Evolutionary conservation across 495 filamentous ascomycete species (phyloP).

Genomic region (Neurospora hispaniola): DNA sequence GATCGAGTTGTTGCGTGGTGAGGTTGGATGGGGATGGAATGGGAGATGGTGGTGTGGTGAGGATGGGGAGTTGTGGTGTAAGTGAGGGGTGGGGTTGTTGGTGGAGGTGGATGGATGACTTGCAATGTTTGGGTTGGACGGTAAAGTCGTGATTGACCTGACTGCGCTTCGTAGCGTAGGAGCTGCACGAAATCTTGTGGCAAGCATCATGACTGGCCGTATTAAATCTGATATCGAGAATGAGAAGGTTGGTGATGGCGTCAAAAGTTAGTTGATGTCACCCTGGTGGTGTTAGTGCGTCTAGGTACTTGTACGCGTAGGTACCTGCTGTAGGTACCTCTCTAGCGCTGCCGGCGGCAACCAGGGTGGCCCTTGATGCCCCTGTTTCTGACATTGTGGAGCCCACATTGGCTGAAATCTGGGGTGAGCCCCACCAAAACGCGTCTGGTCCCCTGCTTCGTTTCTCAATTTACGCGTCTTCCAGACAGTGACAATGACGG

Average conservation of each 20-base stretch:
- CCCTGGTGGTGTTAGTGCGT: background rate
- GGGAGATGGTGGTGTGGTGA: background rate
- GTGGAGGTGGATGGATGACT: slow-evolving; percentile 15
- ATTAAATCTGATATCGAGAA: background rate
- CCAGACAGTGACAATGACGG: background rate
- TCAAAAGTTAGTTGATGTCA: background rate
- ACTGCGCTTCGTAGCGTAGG: slow-evolving; percentile 1
- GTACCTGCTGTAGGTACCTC: background rate
- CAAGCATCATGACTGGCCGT: slow-evolving; percentile 10
- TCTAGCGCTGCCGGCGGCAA: slow-evolving; percentile 8
- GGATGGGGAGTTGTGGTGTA: background rate
- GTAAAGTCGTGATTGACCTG: slow-evolving; percentile 24
- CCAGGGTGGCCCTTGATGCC: background rate
- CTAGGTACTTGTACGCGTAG: background rate
- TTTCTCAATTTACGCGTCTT: slow-evolving; percentile 23
- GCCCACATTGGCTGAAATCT: background rate
- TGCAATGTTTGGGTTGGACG: slow-evolving; percentile 38
- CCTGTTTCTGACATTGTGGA: slow-evolving; percentile 1
- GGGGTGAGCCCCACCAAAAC: slow-evolving; percentile 17
- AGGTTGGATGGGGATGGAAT: background rate
- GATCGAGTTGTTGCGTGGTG: background rate
- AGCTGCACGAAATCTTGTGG: slow-evolving; percentile 5
- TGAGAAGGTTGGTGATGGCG: background rate
- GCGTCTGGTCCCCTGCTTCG: slow-evolving; percentile 13
- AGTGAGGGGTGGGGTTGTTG: background rate